These are phyloP conservation scores for Clarireedia monteithiana DNA, from an alignment of 2,329 filamentous ascomycete species.

Conservation along the genomic window DNA sequence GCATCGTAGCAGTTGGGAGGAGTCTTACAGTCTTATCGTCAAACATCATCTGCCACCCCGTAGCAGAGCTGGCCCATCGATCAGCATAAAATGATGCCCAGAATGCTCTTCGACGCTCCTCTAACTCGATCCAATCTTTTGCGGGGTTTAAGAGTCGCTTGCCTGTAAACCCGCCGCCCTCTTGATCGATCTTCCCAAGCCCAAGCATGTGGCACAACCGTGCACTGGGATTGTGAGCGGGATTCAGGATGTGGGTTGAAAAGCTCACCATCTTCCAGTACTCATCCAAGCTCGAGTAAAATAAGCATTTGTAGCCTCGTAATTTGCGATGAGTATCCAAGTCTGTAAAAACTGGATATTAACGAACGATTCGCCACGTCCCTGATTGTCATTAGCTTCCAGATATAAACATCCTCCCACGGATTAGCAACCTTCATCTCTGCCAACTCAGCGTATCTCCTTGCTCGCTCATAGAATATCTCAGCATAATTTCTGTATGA, in stretches of 20 bases:
- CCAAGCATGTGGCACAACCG: constrained; percentile 79
- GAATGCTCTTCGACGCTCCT: constrained; percentile 77
- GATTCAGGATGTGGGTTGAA: background rate
- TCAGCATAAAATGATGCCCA: constrained; percentile 82
- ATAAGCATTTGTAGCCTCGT: constrained; percentile 78
- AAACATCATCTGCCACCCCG: constrained; percentile 80
- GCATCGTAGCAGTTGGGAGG: constrained; percentile 5
- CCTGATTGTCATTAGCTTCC: constrained; percentile 36
- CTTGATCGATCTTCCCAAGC: constrained; percentile 66
- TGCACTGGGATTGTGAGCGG: constrained; percentile 27
- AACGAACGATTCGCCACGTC: constrained; percentile 68
- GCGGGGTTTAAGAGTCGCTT: constrained; percentile 65
- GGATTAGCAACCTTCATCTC: constrained; percentile 60
- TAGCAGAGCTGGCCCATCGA: constrained; percentile 78
- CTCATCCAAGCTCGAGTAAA: constrained; percentile 86
- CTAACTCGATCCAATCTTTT: constrained; percentile 71
- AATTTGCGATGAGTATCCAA: constrained; percentile 66
- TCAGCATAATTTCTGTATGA: constrained; percentile 67
- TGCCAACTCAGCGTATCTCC: constrained; percentile 76
- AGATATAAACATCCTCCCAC: background rate
- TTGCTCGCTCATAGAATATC: constrained; percentile 72
- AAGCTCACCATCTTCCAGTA: constrained; percentile 48
- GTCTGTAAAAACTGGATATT: constrained; percentile 73
- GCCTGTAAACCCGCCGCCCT: constrained; percentile 51
- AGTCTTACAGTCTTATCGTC: constrained; percentile 52